Conservation (phyloP, 2,329 filamentous ascomycete genomes). For the Calonectria honghensis region DNA sequence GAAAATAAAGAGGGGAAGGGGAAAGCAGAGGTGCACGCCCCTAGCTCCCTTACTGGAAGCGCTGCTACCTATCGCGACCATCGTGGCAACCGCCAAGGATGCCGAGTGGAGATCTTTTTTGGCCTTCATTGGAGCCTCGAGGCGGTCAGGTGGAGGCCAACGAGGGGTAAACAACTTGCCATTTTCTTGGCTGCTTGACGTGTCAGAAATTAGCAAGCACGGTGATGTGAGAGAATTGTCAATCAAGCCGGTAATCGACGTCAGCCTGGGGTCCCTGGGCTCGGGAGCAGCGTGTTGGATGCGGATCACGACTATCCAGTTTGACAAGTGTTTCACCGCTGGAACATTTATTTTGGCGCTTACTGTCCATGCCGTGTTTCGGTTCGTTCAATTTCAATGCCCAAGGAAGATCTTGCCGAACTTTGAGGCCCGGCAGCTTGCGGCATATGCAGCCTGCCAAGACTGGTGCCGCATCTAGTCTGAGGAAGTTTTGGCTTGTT, state of each 20-base stretch:
- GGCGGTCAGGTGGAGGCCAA: slow-evolving; percentile 12
- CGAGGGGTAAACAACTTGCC: background rate
- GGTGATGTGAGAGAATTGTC: background rate
- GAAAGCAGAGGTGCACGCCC: background rate
- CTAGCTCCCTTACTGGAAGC: slow-evolving; percentile 1
- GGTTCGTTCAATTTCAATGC: background rate
- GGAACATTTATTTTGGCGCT: too few species aligned
- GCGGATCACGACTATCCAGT: background rate
- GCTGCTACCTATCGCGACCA: background rate
- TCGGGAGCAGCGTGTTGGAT: background rate
- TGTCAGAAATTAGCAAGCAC: slow-evolving; percentile 4
- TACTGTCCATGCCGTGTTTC: background rate
- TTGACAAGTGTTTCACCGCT: background rate
- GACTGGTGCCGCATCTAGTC: background rate
- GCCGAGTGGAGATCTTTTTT: slow-evolving; percentile 1
- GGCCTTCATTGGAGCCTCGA: background rate
- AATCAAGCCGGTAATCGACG: background rate
- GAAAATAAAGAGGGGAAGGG: background rate
- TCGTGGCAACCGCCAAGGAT: slow-evolving; percentile 18
- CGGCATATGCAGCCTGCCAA: background rate
- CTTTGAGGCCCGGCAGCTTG: background rate
- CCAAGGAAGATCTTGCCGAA: too few species aligned
- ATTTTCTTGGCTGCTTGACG: slow-evolving; percentile 4
- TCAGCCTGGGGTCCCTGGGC: background rate
- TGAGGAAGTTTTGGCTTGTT: background rate